Evolutionary conservation across 331 rosid species (phyloP).

Genomic region (Stylosanthes scabra): DNA sequence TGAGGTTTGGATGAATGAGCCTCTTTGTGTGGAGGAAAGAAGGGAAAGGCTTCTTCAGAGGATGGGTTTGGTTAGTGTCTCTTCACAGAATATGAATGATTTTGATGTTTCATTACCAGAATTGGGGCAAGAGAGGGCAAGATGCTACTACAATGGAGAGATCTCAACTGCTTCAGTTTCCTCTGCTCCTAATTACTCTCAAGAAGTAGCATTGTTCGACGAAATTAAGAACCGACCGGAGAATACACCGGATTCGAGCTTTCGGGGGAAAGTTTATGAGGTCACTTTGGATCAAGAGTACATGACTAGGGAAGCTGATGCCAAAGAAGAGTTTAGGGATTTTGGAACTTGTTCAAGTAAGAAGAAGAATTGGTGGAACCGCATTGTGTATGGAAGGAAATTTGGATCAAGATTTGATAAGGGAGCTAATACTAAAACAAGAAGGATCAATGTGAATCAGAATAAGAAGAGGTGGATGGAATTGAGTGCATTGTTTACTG

Average conservation of each 20-base stretch:
- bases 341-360: conserved; percentile 41
- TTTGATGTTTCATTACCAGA: conserved; percentile 31
- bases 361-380: conserved; percentile 65
- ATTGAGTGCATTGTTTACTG: conserved; percentile 62
- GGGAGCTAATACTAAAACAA: conserved; percentile 16
- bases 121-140: conserved; percentile 49
- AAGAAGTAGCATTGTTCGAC: conserved; percentile 35
- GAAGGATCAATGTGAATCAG: conserved; percentile 54
- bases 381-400: conserved; percentile 41
- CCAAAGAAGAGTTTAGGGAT: conserved; percentile 35
- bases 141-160: conserved; percentile 50
- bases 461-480: conserved; percentile 70
- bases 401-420: conserved; percentile 38
- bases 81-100: conserved; percentile 33
- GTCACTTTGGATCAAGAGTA: conserved; percentile 35
- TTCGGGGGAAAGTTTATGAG: conserved; percentile 31
- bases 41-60: conserved; percentile 57
- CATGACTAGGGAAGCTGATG: conserved; percentile 39
- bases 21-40: conserved; percentile 76
- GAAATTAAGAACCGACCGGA: conserved; percentile 25
- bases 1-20: conserved; percentile 78
- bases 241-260: conserved; percentile 25
- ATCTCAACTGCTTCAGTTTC: conserved; percentile 46
- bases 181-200: conserved; percentile 8
- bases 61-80: conserved; percentile 59